Evolutionary conservation across 768 basidiomycete genomes (phyloP), one percentile per base, ranked within the genome.

Genomic region (Kwoniella shandongensis): DNA sequence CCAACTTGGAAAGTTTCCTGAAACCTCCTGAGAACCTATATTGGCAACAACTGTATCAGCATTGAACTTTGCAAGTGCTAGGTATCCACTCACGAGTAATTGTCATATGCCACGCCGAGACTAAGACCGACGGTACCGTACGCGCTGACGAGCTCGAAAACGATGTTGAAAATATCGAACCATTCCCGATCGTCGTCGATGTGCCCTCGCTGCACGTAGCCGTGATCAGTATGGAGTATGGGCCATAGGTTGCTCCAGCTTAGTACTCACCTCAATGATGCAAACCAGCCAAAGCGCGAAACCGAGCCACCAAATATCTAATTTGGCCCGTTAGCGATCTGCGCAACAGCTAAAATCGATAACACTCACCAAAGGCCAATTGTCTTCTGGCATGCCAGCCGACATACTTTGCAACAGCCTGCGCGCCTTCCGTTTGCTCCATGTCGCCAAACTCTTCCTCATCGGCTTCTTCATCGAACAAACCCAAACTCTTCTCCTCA

Each of bases 241-340:
- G 23, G 25, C 12, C 22, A 26, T 22, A 5, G 13, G 45, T 26
- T 12, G 7, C 42, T 27, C 7, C 30, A 29, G 22, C 32, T 13
- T 13, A 10, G n/a, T 18, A 63, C 81, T 57, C 59, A 89, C 90
- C 82, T 97, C 96, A 60, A 96, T 85, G 63, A 97, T 94, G 73
- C 93, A 97, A 38, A 97, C 80, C 1, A 96, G 76, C 77, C 92
- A 91, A 12, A 97, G 76, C 0, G 89, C 91, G 12, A 90, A 75
- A 0, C 80, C 88, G 20, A 98, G 76, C 91, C 91, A 96, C 94
- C 93, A 96, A 83, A 97, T 91, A 76, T 96, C 93, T 91, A 27
- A 13, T 61, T 23, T n/a, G 49, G 38, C n/a, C 27, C 29, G 18
- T 3, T 4, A 29, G 10, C 4, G 35, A 18, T 12, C 7, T 18